Conservation (phyloP, 1,284 basidiomycete genomes). For the Malassezia yamatoensis region DNA sequence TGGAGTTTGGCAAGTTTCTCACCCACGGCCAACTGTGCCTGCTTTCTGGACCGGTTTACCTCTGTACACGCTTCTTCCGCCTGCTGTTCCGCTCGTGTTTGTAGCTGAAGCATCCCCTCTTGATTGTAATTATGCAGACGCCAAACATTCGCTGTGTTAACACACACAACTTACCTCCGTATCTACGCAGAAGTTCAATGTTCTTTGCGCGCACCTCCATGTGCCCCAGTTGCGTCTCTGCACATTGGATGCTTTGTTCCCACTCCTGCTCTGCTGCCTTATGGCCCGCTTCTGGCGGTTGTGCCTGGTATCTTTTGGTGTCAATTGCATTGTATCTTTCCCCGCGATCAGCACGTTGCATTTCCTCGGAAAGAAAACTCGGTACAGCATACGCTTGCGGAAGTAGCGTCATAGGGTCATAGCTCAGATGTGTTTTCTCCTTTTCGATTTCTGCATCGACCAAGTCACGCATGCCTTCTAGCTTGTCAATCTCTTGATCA, state of each 20-base stretch:
- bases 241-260: slow-evolving; percentile 65
- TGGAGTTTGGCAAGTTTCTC: slow-evolving; percentile 67
- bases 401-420: slow-evolving; percentile 59
- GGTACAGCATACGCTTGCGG: slow-evolving; percentile 62
- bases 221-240: slow-evolving; percentile 76
- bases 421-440: slow-evolving; percentile 54
- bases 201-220: slow-evolving; percentile 76
- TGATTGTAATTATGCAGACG: slow-evolving; percentile 33
- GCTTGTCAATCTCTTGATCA: slow-evolving; percentile 76
- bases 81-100: slow-evolving; percentile 15
- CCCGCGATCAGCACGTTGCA: slow-evolving; percentile 33
- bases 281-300: slow-evolving; percentile 58
- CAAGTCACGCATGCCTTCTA: slow-evolving; percentile 61
- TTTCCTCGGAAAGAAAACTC: slow-evolving; percentile 21
- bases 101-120: slow-evolving; percentile 21
- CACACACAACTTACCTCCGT: slow-evolving; percentile 65
- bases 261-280: slow-evolving; percentile 65
- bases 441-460: slow-evolving; percentile 64
- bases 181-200: slow-evolving; percentile 69
- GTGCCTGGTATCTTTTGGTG: slow-evolving; percentile 66
- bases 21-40: slow-evolving; percentile 60
- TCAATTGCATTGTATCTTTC: slow-evolving; percentile 67
- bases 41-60: slow-evolving; percentile 29
- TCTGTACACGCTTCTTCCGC: slow-evolving; percentile 21
- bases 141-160: slow-evolving; percentile 24